Base-by-base conservation (phyloP, 495 filamentous ascomycete species). In the Chaetomium tenue region DNA sequence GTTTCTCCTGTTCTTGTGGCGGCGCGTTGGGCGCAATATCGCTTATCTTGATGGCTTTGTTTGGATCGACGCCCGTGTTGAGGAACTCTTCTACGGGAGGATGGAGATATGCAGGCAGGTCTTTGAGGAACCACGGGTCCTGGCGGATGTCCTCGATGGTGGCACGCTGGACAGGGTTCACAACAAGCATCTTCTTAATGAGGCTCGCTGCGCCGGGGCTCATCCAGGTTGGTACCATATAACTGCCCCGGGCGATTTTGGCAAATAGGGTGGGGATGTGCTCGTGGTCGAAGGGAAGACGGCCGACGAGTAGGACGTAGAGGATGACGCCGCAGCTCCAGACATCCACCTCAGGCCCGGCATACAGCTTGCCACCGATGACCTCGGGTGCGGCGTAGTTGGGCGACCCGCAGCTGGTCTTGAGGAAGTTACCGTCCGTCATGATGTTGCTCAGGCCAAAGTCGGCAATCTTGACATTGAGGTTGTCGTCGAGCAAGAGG, bases 271-370 rank as follows among this genome's bases (percentile, higher is more conserved):
- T 81, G 54, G 70, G 78, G 39, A 73, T 81, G 72, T 97, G 96
- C 65, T 98, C 94, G 73, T 98, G 95, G 76, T 98, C 95, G 71
- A 98, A 98, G 12, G 94, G 94, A 30, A 98, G 80, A 44, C 92
- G 83, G 57, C 94, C 94, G 52, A 93, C 91, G 28, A 98, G 82
- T 68, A 98, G 79, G 60, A 98, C 94, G 72, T 98, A 98, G 58
- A 98, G 83, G 68, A 98, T 98, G 68, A 98, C 95, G 70, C 94
- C 94, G 72, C 93, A 98, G 77, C 94, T 98, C 94, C 94, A 98
- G 11, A 98, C 95, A 75, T 98, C 94, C 51, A 98, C 94, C 76
- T 98, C 94, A 3, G 95, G 94, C 2, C 94, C 94, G 28, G 94
- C 94, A 71, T 98, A 98, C 60, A 98, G 82, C 81, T 98, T 98